Conservation (phyloP, 495 filamentous ascomycete species). For the Bombardia bombarda region DNA sequence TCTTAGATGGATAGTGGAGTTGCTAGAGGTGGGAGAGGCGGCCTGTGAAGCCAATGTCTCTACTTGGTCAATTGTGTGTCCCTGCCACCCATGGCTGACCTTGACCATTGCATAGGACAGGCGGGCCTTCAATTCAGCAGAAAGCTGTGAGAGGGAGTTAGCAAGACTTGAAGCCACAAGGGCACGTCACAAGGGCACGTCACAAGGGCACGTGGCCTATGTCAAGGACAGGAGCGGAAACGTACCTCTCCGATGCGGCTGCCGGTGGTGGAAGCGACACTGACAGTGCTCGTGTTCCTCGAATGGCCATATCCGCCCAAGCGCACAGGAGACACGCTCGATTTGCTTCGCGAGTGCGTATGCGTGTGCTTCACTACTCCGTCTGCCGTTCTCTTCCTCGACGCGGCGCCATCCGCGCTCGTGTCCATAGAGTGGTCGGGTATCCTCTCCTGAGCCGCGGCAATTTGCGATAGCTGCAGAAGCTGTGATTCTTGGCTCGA, state of each 20-base stretch:
- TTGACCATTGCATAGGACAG: slow-evolving; percentile 87
- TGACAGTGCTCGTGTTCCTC: slow-evolving; percentile 57
- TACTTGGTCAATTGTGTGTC: slow-evolving; percentile 58
- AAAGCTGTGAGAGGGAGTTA: slow-evolving; percentile 46
- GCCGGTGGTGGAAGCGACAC: slow-evolving; percentile 44
- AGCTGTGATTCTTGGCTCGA: slow-evolving; percentile 43
- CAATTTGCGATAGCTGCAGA: slow-evolving; percentile 45
- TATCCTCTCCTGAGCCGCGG: slow-evolving; percentile 42
- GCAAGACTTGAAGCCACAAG: too few relatives aligned
- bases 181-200: too few relatives aligned
- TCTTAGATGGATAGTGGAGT: slow-evolving; percentile 42
- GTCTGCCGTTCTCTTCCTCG: slow-evolving; percentile 56
- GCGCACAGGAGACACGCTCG: slow-evolving; percentile 29
- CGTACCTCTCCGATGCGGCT: slow-evolving; percentile 70
- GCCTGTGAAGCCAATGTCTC: slow-evolving; percentile 58
- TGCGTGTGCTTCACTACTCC: slow-evolving; percentile 51
- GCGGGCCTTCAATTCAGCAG: slow-evolving; percentile 66
- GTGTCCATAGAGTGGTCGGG: slow-evolving; percentile 18
- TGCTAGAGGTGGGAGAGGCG: slow-evolving; percentile 48
- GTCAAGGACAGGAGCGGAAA: slow-evolving; percentile 4
- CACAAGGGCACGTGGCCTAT: background rate
- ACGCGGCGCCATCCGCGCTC: slow-evolving; percentile 19
- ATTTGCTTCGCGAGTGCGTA: slow-evolving; percentile 28
- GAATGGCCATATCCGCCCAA: slow-evolving; percentile 52
- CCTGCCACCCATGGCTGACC: slow-evolving; percentile 78